Evolutionary conservation across 75 land plant genomes (phyloP).

Genomic region (Selaginella tamariscina): DNA sequence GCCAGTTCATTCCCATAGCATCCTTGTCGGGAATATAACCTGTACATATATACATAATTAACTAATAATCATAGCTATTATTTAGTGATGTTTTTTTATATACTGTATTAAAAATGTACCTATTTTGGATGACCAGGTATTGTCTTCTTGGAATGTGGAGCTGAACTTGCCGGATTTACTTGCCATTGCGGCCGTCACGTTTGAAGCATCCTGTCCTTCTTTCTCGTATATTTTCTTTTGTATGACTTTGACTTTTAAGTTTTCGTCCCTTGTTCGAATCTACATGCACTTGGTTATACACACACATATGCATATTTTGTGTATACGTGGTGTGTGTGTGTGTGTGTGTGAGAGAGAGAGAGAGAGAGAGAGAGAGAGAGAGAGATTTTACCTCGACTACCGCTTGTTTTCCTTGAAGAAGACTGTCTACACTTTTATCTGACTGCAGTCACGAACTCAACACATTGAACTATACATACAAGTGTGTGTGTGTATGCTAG

Average conservation of each 20-base stretch:
- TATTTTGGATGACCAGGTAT: conserved; percentile 20
- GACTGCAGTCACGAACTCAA: conserved; percentile 34
- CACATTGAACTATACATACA: not conserved
- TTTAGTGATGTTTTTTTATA: too few relatives aligned
- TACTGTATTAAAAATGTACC: conserved; percentile 2
- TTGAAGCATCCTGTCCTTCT: conserved; percentile 15
- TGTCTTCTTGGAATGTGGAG: conserved; percentile 5
- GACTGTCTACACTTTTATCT: conserved; percentile 62
- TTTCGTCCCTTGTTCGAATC: conserved; percentile 51
- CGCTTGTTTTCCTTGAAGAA: conserved; percentile 49
- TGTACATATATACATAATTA: too few relatives aligned
- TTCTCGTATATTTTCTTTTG: conserved; percentile 46
- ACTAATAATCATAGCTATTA: not conserved
- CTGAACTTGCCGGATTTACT: not conserved
- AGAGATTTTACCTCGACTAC: conserved; percentile 45
- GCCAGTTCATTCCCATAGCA: conserved; percentile 12
- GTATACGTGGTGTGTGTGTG: too few relatives aligned
- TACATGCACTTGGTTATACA: conserved; percentile 16
- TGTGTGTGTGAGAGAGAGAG: not conserved
- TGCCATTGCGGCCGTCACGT: not conserved
- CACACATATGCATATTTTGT: too few relatives aligned
- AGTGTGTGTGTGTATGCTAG: not conserved
- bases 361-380: not conserved
- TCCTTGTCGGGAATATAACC: conserved; percentile 25
- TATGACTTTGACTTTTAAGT: conserved; percentile 41